Conservation (phyloP, 148 eudicot genomes). For the Gaultheria prostrata region DNA sequence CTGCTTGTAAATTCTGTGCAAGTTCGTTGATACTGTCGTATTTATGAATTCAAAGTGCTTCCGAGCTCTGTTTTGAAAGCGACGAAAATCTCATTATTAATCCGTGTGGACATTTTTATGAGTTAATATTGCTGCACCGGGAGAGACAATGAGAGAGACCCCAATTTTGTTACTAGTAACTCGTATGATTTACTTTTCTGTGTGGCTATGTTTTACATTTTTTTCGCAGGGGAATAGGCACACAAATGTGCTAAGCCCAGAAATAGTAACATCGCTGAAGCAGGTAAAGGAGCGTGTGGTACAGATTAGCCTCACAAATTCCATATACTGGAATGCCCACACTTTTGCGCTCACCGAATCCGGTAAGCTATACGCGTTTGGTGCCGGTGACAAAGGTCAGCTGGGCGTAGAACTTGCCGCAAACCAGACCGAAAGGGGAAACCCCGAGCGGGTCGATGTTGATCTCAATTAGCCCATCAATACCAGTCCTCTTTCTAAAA, state of each 20-base stretch:
- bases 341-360: constrained; percentile 86
- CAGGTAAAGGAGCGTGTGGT: constrained; percentile 68
- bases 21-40: background rate
- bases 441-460: constrained; percentile 56
- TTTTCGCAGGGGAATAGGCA: constrained; percentile 60
- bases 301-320: constrained; percentile 78
- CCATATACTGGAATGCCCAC: constrained; percentile 75
- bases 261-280: constrained; percentile 58
- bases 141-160: background rate
- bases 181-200: no score
- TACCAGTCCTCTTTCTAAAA: background rate
- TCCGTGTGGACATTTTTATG: background rate
- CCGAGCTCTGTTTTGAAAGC: no score
- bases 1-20: background rate
- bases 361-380: constrained; percentile 79
- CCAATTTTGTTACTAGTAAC: background rate
- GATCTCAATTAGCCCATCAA: constrained; percentile 51
- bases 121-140: background rate
- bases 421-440: constrained; percentile 56
- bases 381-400: constrained; percentile 88
- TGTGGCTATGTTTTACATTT: background rate
- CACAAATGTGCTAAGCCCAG: constrained; percentile 60
- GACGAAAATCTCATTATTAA: no score
- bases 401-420: constrained; percentile 68
- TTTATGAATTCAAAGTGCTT: no score